phyloP scores from a whole-genome alignment of 352 stramenopile genomes.

The Aphanomyces invadans region DNA sequence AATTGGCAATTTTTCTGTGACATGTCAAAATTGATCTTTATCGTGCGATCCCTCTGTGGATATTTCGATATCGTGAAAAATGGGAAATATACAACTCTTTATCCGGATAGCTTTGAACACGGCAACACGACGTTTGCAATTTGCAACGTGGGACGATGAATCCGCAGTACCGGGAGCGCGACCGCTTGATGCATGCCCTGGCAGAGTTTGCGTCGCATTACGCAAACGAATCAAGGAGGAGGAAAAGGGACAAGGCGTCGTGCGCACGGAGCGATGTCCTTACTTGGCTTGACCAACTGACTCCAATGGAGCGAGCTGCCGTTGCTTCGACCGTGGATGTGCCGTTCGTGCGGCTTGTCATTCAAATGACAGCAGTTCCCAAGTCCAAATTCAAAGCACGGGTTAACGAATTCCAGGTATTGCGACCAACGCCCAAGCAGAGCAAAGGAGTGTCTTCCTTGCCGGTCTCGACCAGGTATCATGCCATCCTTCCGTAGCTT shows the following conservation, averaged over 20 bases:
- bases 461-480: constrained; percentile 28
- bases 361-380: constrained; percentile 50
- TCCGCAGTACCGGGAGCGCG: constrained; percentile 1
- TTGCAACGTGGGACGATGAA: neutral
- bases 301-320: constrained; percentile 42
- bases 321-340: constrained; percentile 54
- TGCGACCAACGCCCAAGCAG: constrained; percentile 25
- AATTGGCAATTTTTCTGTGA: too few relatives aligned
- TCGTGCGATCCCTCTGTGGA: too few relatives aligned
- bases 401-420: constrained; percentile 51
- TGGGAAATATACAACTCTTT: neutral
- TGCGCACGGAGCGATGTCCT: constrained; percentile 34
- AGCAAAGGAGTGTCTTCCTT: constrained; percentile 11
- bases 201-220: constrained; percentile 51
- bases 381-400: constrained; percentile 14
- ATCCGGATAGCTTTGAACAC: neutral
- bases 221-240: constrained; percentile 22
- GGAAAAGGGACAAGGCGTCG: constrained; percentile 17
- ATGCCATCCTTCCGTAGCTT: too few relatives aligned
- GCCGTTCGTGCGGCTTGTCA: constrained; percentile 69
- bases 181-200: constrained; percentile 34
- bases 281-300: constrained; percentile 43
- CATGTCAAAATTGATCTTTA: too few relatives aligned
- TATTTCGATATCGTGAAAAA: neutral
- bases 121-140: neutral